Conservation (phyloP, 148 eudicot genomes). For the Dianthus caryophyllus region DNA sequence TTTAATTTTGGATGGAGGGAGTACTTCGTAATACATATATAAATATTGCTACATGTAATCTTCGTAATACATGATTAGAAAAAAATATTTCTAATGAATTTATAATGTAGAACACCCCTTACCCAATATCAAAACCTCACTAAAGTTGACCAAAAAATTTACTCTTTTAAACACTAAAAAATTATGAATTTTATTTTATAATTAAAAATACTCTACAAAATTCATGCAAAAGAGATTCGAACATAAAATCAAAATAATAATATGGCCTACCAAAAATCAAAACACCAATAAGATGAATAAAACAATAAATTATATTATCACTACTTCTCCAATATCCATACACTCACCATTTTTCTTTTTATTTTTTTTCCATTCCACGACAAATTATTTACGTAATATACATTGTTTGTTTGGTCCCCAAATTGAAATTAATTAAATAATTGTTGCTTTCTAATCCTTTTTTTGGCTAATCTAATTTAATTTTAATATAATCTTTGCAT, state of each 20-base stretch:
- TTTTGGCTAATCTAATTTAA: slow-evolving; percentile 2
- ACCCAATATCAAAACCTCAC: no score
- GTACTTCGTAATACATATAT: no score
- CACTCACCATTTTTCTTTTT: slow-evolving; percentile 8
- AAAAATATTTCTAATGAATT: no score
- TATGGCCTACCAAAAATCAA: not conserved
- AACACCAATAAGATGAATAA: not conserved
- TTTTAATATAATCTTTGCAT: not conserved
- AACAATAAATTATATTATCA: slow-evolving; percentile 20
- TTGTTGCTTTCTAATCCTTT: not conserved
- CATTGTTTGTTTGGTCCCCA: not conserved
- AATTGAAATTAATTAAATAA: not conserved
- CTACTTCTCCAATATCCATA: slow-evolving; percentile 21
- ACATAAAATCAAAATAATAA: not conserved
- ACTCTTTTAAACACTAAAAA: no score
- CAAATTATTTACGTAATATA: slow-evolving; percentile 10
- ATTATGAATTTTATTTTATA: no score
- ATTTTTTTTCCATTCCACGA: slow-evolving; percentile 17
- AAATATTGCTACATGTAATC: no score
- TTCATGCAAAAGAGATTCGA: no score
- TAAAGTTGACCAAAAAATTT: no score
- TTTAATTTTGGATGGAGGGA: no score
- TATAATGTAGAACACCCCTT: no score
- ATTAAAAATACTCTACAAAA: no score
- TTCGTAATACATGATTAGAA: no score